These are phyloP conservation scores for Chiua virens DNA, from an alignment of 768 basidiomycete species.

Conservation along the genomic window DNA sequence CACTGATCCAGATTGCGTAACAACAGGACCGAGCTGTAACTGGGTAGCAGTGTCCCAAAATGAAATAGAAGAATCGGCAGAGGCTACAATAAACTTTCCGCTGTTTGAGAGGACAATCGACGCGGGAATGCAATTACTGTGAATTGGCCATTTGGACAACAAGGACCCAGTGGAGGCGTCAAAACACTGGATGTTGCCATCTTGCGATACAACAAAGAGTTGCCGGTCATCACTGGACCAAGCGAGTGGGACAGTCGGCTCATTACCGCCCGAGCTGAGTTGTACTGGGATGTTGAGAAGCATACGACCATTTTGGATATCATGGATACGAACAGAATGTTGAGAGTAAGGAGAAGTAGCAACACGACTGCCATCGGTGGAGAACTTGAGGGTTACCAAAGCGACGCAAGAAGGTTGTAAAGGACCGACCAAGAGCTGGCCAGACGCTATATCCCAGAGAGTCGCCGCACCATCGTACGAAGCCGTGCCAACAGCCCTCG, in stretches of 20 bases:
- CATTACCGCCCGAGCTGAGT: constrained; percentile 13
- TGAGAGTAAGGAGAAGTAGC: constrained; percentile 8
- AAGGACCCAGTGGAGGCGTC: constrained; percentile 10
- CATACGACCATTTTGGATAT: constrained; percentile 3
- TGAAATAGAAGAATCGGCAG: constrained; percentile 7
- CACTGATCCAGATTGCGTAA: constrained; percentile 5
- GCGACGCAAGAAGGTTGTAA: constrained; percentile 1
- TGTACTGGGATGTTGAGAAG: constrained; percentile 8
- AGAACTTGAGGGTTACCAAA: constrained; percentile 13
- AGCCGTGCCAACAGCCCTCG: constrained; percentile 8
- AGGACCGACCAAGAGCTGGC: constrained; percentile 9
- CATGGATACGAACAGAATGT: constrained; percentile 9
- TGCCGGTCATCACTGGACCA: constrained; percentile 15
- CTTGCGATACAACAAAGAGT: constrained; percentile 9
- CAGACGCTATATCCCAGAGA: constrained; percentile 15
- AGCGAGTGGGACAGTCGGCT: constrained; percentile 13
- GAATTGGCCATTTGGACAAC: constrained; percentile 12
- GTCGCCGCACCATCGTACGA: constrained; percentile 10
- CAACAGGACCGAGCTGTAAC: constrained; percentile 7
- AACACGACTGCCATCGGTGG: constrained; percentile 2
- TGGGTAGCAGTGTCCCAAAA: constrained; percentile 14
- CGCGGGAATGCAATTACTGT: not conserved
- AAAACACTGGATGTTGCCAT: constrained; percentile 10
- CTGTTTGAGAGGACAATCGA: constrained; percentile 11
- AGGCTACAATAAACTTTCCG: constrained; percentile 12